Evolutionary conservation across 768 basidiomycete species (phyloP).

Genomic region (Pulveroboletus frians): DNA sequence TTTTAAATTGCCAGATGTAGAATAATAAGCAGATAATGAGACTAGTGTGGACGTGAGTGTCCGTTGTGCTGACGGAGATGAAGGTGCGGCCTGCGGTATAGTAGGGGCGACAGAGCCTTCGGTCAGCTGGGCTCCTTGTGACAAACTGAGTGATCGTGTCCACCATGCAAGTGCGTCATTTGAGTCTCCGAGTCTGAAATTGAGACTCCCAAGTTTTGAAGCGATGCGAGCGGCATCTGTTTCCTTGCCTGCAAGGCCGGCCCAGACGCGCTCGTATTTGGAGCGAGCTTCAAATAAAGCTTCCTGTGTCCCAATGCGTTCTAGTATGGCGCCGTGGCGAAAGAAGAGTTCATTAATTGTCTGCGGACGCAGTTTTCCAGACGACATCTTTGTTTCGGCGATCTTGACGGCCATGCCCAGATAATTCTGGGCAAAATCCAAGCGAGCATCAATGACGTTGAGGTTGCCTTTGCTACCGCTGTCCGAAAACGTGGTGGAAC

Average conservation of each 20-base stretch:
- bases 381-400: constrained; percentile 36
- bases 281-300: constrained; percentile 50
- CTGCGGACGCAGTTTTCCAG: constrained; percentile 41
- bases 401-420: constrained; percentile 45
- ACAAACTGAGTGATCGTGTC: constrained; percentile 50
- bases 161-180: constrained; percentile 65
- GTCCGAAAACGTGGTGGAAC: constrained; percentile 35
- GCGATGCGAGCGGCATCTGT: constrained; percentile 51
- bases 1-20: constrained; percentile 49
- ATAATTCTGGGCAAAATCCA: constrained; percentile 51
- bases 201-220: constrained; percentile 63
- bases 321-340: constrained; percentile 52
- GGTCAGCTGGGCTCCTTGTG: constrained; percentile 29
- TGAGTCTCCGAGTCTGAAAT: constrained; percentile 46
- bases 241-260: constrained; percentile 35
- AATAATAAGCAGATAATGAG: constrained; percentile 68
- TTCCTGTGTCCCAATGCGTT: constrained; percentile 51
- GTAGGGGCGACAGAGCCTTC: constrained; percentile 17
- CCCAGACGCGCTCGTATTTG: constrained; percentile 58
- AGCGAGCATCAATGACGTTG: constrained; percentile 48
- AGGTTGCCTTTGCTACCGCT: constrained; percentile 34
- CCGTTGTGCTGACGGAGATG: constrained; percentile 61
- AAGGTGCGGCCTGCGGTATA: constrained; percentile 39
- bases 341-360: constrained; percentile 52
- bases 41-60: constrained; percentile 56